Base-by-base conservation (phyloP, 2,329 filamentous ascomycete genomes). In the Westerdykella sp. region DNA sequence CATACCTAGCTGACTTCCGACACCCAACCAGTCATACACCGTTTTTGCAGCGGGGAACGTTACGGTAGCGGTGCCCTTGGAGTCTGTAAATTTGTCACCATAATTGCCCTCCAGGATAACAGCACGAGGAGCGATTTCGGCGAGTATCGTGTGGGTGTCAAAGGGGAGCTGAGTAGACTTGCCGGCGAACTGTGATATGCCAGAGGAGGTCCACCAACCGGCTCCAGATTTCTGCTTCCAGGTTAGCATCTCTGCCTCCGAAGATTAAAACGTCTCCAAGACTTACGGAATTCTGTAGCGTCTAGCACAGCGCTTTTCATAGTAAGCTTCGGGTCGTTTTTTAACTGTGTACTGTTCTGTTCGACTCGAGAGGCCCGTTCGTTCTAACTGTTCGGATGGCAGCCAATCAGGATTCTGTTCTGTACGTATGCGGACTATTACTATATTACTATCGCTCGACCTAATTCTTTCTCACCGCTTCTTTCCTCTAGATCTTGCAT, bases 11-110 rank as follows among this genome's bases (percentile, higher is more conserved):
- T 59, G 46, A 3, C 57, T 51, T 2, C 54, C 57, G 7, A 47
- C 60, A 11, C 57, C 62, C 5, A 66, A 36, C 59, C 59, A 67
- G 18, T 49, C 58, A 41, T 65, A 67, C 5, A 67, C 60, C 11
- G 55, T 39, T 39, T 62, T 62, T 2, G 60, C 60, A n/a, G 62
- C 60, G 0, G 62, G 60, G 34, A 61, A 66, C 0, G 62, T 59
- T 2, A 63, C 51, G 2, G 52, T 44, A 1, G 72, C 67, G 0
- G 73, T 75, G 10, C 67, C 73, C 58, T 75, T 74, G 34, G 67
- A 71, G 49, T 76, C 73, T 5, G 67, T 70, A 53, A 72, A 76
- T 46, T 67, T 65, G 49, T 75, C 73, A 5, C 66, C 68, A 9
- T 51, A 41, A 25, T 57, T 59, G 43, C 66, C 61, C 22, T 63